Conservation (phyloP, 768 basidiomycete genomes). For the Kwoniella mangroviensis region DNA sequence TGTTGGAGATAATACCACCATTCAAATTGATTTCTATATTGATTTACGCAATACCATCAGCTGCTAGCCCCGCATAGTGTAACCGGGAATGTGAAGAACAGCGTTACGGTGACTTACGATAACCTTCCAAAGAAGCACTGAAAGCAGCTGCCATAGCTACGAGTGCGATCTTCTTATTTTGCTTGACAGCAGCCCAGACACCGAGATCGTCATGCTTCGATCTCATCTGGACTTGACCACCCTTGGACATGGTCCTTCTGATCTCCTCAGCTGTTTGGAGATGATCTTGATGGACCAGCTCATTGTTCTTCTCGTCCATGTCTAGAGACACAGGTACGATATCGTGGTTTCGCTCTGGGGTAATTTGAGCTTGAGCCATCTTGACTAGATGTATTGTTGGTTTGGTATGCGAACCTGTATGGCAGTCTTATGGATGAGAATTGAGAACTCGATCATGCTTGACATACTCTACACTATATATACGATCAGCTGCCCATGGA, state of each 20-base stretch:
- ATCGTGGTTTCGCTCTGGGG: conserved; percentile 1
- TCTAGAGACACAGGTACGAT: conserved; percentile 19
- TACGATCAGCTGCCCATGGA: not conserved
- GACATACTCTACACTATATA: not conserved
- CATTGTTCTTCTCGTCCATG: conserved; percentile 26
- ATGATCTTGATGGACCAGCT: conserved; percentile 18
- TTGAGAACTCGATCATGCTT: too few species aligned
- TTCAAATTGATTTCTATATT: conserved; percentile 35
- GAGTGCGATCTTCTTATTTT: conserved; percentile 26
- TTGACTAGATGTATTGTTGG: not conserved
- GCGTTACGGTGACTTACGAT: conserved; percentile 25
- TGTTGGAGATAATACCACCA: conserved; percentile 34
- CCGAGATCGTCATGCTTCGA: conserved; percentile 32
- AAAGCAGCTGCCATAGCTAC: conserved; percentile 39
- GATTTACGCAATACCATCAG: not conserved
- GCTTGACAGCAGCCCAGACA: conserved; percentile 26
- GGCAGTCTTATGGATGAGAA: too few species aligned
- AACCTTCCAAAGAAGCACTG: conserved; percentile 39
- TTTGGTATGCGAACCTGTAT: too few species aligned
- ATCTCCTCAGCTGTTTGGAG: conserved; percentile 23
- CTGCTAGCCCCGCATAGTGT: not conserved
- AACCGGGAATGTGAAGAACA: not conserved
- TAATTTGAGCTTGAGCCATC: not conserved
- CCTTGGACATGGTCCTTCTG: conserved; percentile 16
- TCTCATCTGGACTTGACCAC: conserved; percentile 30